Conservation (phyloP, 805 yeast genomes). For the Spathaspora hagerdaliae region DNA sequence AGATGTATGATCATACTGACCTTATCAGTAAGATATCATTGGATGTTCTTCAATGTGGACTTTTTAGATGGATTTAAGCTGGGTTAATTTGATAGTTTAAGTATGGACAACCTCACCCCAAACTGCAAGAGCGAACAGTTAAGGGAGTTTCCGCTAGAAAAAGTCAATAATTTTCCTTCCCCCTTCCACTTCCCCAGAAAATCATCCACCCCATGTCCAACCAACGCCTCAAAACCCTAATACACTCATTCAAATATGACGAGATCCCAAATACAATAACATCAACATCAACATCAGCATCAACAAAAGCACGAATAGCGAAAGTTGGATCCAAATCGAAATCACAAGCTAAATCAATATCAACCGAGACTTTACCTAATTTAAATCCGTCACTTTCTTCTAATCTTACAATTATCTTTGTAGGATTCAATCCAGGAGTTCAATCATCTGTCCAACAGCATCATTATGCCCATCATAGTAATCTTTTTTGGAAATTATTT, state of each 20-base stretch:
- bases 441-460: constrained; percentile 60
- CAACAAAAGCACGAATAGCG: not conserved
- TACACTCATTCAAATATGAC: constrained; percentile 13
- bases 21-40: no score
- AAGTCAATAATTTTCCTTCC: no score
- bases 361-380: constrained; percentile 15
- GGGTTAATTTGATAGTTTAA: no score
- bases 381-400: constrained; percentile 28
- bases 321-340: constrained; percentile 4
- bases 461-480: constrained; percentile 68
- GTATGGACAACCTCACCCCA: no score
- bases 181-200: no score
- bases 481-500: constrained; percentile 64
- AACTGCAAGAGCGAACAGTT: no score
- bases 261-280: not conserved
- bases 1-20: no score
- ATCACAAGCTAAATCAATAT: not conserved
- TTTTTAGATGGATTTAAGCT: no score
- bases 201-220: not conserved
- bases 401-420: constrained; percentile 43
- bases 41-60: no score
- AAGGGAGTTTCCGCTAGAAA: no score
- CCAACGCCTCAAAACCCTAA: constrained; percentile 9
- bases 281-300: not conserved
- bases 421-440: constrained; percentile 73